phyloP scores from a whole-genome alignment of 2,329 filamentous ascomycete species.

The Calonectria fujianensis region DNA sequence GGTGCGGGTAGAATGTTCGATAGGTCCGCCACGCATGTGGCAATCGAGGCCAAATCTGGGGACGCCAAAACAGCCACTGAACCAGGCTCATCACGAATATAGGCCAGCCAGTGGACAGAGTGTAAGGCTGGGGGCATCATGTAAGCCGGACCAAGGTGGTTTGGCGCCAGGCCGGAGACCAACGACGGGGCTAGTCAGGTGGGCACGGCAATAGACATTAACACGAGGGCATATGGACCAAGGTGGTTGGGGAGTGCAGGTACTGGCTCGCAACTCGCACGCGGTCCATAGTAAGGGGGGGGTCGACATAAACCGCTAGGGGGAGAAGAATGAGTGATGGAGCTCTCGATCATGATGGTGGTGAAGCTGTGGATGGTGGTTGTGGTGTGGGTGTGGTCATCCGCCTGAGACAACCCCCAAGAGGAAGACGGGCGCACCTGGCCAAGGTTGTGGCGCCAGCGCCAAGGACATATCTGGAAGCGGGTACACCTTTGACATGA shows the following conservation, averaged over 20 bases:
- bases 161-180: slow-evolving; percentile 18
- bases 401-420: slow-evolving; percentile 54
- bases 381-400: slow-evolving; percentile 51
- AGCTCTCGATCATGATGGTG: slow-evolving; percentile 46
- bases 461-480: slow-evolving; percentile 38
- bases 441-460: slow-evolving; percentile 45
- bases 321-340: slow-evolving; percentile 47
- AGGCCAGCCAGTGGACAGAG: slow-evolving; percentile 23
- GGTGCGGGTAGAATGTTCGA: slow-evolving; percentile 49
- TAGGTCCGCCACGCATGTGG: slow-evolving; percentile 46
- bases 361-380: slow-evolving; percentile 43
- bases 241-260: slow-evolving; percentile 40
- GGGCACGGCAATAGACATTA: slow-evolving; percentile 48
- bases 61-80: slow-evolving; percentile 50
- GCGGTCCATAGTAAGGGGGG: slow-evolving; percentile 43
- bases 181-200: slow-evolving; percentile 35
- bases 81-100: slow-evolving; percentile 12
- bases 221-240: slow-evolving; percentile 40
- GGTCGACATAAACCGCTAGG: slow-evolving; percentile 38
- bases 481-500: slow-evolving; percentile 18
- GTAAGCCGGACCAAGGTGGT: slow-evolving; percentile 31
- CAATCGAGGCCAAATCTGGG: slow-evolving; percentile 46
- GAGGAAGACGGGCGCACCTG: slow-evolving; percentile 45
- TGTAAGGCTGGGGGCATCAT: slow-evolving; percentile 24
- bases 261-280: slow-evolving; percentile 31